phyloP scores from a whole-genome alignment of 768 basidiomycete genomes.

The Butyriboletus loyo region DNA sequence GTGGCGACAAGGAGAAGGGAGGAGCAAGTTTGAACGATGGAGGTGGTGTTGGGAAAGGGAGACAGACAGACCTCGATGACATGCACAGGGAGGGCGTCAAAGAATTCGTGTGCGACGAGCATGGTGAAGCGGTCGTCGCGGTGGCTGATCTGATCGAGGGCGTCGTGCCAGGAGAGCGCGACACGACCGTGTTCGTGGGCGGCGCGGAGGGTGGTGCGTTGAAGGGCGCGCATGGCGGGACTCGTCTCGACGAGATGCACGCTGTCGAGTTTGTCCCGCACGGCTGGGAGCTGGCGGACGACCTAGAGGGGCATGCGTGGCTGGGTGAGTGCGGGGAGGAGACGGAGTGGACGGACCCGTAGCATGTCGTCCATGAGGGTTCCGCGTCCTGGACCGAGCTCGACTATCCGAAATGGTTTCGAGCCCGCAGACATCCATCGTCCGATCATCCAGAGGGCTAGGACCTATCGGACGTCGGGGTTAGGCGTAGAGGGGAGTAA shows the following conservation, averaged over 20 bases:
- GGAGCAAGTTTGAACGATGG: background rate
- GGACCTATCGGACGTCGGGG: slow-evolving; percentile 50
- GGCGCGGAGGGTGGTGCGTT: slow-evolving; percentile 48
- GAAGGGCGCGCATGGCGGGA: slow-evolving; percentile 57
- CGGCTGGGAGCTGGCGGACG: slow-evolving; percentile 45
- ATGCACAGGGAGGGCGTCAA: slow-evolving; percentile 93
- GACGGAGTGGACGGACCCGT: slow-evolving; percentile 47
- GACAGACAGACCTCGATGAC: slow-evolving; percentile 64
- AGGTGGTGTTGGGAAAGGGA: too few species aligned
- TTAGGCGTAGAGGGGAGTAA: background rate
- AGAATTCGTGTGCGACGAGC: slow-evolving; percentile 94
- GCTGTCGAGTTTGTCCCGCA: slow-evolving; percentile 34
- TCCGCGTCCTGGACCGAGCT: slow-evolving; percentile 92
- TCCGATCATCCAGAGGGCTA: slow-evolving; percentile 82
- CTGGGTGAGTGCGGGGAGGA: background rate
- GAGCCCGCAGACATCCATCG: slow-evolving; percentile 65
- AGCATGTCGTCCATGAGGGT: slow-evolving; percentile 90
- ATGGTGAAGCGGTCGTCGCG: slow-evolving; percentile 65
- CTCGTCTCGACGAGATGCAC: slow-evolving; percentile 86
- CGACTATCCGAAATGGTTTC: slow-evolving; percentile 64
- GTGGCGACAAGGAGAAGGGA: background rate
- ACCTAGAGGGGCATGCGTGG: slow-evolving; percentile 37
- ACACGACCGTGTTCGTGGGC: slow-evolving; percentile 32
- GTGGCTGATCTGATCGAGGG: slow-evolving; percentile 61
- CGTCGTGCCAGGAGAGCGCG: slow-evolving; percentile 66